Evolutionary conservation across 345 rosid species (phyloP).

Genomic region (Raphanus sativus): DNA sequence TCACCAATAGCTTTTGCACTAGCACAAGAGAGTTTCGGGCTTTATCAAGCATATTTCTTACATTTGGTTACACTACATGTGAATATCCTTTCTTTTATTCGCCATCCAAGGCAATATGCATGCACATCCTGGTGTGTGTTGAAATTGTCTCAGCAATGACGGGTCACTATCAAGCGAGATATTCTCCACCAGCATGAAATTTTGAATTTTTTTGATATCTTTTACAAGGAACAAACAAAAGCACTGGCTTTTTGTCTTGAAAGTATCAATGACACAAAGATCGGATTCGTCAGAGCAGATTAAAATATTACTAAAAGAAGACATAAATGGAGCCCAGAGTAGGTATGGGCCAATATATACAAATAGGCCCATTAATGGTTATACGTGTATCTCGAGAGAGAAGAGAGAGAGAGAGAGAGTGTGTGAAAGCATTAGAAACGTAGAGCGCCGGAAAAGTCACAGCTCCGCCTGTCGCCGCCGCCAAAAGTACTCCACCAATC

Average conservation of each 20-base stretch:
- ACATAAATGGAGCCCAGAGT: neutral
- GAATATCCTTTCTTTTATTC: neutral
- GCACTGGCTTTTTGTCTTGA: neutral
- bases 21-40: neutral
- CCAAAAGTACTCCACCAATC: slow-evolving; percentile 31
- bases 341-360: neutral
- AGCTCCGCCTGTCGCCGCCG: slow-evolving; percentile 6
- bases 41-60: neutral
- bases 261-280: slow-evolving; percentile 3
- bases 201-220: neutral
- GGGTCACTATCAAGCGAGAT: slow-evolving; percentile 14
- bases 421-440: neutral
- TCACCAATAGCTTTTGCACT: too few species aligned
- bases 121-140: neutral
- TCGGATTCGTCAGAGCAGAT: slow-evolving; percentile 3
- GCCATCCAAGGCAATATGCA: neutral
- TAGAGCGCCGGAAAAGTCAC: slow-evolving; percentile 30
- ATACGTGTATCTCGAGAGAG: slow-evolving; percentile 7
- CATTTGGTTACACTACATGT: neutral
- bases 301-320: neutral
- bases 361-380: slow-evolving; percentile 11
- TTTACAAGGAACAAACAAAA: neutral
- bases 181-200: slow-evolving; percentile 9
- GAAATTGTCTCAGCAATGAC: neutral
- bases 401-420: neutral